Conservation (phyloP, 805 yeast genomes). For the Phaffomyces opuntiae region DNA sequence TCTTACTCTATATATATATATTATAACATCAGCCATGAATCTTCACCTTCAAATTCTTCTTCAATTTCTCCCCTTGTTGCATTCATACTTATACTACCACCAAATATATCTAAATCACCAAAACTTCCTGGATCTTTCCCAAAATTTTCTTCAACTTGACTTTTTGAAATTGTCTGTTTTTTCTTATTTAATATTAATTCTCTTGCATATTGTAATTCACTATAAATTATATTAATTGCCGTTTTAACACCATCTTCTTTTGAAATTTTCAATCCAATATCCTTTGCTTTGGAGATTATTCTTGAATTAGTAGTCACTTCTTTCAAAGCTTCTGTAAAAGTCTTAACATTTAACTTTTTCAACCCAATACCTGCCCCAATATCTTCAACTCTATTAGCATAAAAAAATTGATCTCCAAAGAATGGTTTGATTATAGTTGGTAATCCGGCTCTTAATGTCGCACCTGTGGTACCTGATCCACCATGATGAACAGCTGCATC, state of each 20-base stretch:
- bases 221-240: conserved; percentile 75
- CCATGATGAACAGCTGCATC: conserved; percentile 98
- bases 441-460: conserved; percentile 74
- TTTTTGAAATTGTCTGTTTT: background rate
- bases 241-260: conserved; percentile 74
- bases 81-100: background rate
- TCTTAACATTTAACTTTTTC: conserved; percentile 56
- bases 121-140: background rate
- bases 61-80: background rate
- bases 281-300: conserved; percentile 59
- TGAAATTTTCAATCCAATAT: conserved; percentile 54
- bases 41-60: conserved; percentile 4
- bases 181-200: conserved; percentile 42
- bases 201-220: conserved; percentile 70
- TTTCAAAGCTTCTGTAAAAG: conserved; percentile 60
- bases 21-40: background rate
- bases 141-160: conserved; percentile 11
- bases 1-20: no score
- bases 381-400: conserved; percentile 81
- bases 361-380: conserved; percentile 77
- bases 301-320: conserved; percentile 61
- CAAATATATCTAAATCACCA: background rate
- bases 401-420: conserved; percentile 94
- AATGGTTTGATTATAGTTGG: conserved; percentile 93
- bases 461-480: conserved; percentile 96